Evolutionary conservation across 495 filamentous ascomycete species (phyloP).

Genomic region (Xylaria nigripes): DNA sequence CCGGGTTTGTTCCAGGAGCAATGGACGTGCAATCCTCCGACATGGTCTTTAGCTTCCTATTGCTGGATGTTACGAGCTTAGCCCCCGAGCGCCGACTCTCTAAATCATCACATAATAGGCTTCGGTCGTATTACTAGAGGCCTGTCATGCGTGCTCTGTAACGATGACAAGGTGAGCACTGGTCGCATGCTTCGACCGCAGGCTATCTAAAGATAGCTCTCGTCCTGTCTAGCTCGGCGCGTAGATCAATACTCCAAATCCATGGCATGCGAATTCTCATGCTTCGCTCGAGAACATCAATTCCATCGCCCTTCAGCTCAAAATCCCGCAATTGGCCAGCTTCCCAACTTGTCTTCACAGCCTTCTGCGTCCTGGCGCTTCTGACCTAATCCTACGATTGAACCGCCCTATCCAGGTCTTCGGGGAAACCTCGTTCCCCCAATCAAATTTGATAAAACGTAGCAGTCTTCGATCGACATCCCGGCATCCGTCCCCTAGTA

Average conservation of each 20-base stretch:
- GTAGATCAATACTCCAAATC: constrained; percentile 31
- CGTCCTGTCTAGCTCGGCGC: constrained; percentile 19
- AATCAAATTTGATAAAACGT: constrained; percentile 50
- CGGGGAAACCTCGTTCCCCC: constrained; percentile 31
- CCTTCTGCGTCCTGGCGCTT: constrained; percentile 38
- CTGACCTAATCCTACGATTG: constrained; percentile 53
- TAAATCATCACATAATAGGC: too few species aligned
- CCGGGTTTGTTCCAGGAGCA: too few species aligned
- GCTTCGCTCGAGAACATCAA: constrained; percentile 24
- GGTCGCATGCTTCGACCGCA: not conserved
- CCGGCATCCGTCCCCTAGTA: constrained; percentile 64
- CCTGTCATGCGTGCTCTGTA: too few species aligned
- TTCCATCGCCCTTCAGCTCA: constrained; percentile 24
- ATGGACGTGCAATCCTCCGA: too few species aligned
- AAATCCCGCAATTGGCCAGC: constrained; percentile 34
- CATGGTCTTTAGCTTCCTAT: too few species aligned
- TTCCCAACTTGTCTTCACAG: constrained; percentile 36
- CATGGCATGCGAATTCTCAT: constrained; percentile 22
- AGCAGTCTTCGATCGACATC: constrained; percentile 60
- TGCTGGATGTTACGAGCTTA: too few species aligned
- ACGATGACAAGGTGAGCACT: too few species aligned
- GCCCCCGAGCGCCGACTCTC: too few species aligned
- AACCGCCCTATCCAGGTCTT: constrained; percentile 46
- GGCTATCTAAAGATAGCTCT: not conserved
- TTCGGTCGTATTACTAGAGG: too few species aligned